Percentiles rank a stretch among this genome's conserved stretches.
Evolutionary conservation across 2,329 filamentous ascomycete species (phyloP).

Genomic region (Exophiala phaeomuriformis): DNA sequence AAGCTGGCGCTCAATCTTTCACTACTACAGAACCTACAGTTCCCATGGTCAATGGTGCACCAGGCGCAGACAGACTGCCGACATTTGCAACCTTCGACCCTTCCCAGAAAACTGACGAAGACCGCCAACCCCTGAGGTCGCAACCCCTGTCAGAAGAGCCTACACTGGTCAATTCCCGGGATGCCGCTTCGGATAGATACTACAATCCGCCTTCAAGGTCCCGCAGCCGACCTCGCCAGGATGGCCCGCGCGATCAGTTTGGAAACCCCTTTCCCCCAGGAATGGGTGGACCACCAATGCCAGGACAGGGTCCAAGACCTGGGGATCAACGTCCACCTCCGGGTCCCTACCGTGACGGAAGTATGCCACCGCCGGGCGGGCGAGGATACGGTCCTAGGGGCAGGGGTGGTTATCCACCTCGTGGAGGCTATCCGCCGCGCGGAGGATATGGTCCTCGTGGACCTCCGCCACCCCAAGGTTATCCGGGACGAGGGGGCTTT

Average conservation of each 20-base stretch:
- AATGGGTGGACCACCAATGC: conserved; percentile 25
- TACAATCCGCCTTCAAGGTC: conserved; percentile 28
- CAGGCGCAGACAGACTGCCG: conserved; percentile 44
- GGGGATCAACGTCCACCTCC: conserved; percentile 15
- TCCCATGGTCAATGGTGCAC: conserved; percentile 51
- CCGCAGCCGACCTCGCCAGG: conserved; percentile 31
- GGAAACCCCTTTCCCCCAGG: conserved; percentile 36
- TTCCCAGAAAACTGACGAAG: conserved; percentile 16
- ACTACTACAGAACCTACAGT: conserved; percentile 50
- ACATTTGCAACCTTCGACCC: conserved; percentile 42
- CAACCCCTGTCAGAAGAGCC: conserved; percentile 18
- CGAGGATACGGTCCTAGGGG: conserved; percentile 46
- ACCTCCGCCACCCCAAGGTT: conserved; percentile 35
- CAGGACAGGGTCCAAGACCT: conserved; percentile 15
- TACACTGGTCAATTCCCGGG: conserved; percentile 16
- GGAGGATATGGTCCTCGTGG: conserved; percentile 37
- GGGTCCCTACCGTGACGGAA: conserved; percentile 15
- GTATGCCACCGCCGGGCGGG: conserved; percentile 28
- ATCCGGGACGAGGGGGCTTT: conserved; percentile 36
- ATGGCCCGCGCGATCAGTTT: conserved; percentile 33
- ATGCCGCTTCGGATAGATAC: conserved; percentile 29
- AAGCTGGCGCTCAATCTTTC: conserved; percentile 35
- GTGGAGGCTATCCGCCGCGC: conserved; percentile 21
- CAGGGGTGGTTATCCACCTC: conserved; percentile 48
- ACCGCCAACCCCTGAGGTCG: conserved; percentile 19